phyloP scores from a whole-genome alignment of 2,329 filamentous ascomycete species.

The Tolypocladium cylindrosporum region DNA sequence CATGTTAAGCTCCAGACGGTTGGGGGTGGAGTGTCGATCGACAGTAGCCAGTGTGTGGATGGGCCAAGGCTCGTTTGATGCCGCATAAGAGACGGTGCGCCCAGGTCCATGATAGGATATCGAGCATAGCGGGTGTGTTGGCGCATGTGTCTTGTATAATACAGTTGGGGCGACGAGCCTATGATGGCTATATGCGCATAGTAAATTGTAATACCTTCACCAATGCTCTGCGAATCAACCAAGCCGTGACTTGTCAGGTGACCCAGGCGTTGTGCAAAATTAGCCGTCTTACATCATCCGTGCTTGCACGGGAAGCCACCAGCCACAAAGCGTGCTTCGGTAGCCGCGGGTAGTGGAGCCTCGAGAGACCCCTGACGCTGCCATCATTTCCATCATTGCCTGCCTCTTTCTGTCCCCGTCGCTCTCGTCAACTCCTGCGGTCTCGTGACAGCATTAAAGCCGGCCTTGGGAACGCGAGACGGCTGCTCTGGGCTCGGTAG shows the following conservation, averaged over 20 bases:
- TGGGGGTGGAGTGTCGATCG: neutral
- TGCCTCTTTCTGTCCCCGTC: neutral
- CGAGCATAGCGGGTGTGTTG: constrained; percentile 21
- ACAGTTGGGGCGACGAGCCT: constrained; percentile 21
- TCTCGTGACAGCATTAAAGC: neutral
- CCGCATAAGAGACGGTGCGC: neutral
- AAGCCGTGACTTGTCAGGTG: neutral
- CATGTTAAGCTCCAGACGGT: constrained; percentile 20
- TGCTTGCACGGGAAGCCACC: too few species aligned
- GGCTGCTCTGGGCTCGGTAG: neutral
- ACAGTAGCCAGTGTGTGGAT: neutral
- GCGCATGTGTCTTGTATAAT: constrained; percentile 23
- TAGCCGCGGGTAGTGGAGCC: neutral
- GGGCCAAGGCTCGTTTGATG: neutral
- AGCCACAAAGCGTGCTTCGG: neutral
- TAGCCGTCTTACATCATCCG: neutral
- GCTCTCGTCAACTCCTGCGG: neutral
- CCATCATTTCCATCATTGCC: neutral
- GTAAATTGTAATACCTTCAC: neutral
- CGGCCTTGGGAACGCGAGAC: neutral
- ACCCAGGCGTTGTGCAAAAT: neutral
- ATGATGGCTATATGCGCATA: constrained; percentile 18
- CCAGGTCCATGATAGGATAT: constrained; percentile 14
- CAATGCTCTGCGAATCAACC: neutral
- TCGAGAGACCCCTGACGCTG: neutral